Evolutionary conservation across 768 basidiomycete species (phyloP).

Genomic region (Cubamyces lactineus): DNA sequence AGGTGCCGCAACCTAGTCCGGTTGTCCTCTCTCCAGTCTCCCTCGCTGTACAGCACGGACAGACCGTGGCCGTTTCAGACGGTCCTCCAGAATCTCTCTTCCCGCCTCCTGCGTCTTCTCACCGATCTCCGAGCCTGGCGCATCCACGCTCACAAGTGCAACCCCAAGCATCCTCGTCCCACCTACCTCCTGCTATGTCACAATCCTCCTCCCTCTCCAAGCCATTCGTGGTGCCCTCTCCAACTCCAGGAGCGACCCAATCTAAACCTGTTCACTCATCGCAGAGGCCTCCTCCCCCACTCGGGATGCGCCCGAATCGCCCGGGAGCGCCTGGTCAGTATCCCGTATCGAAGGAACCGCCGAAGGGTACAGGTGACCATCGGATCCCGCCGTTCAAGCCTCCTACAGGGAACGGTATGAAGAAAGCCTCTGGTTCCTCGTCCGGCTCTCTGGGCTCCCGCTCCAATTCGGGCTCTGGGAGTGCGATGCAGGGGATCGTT

Average conservation of each 20-base stretch:
- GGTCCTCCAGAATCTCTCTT: neutral
- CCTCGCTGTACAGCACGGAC: neutral
- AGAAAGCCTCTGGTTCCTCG: neutral
- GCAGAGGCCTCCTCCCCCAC: neutral
- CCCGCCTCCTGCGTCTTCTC: neutral
- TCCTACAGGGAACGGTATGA: neutral
- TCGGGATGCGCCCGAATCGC: slow-evolving; percentile 7
- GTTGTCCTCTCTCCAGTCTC: slow-evolving; percentile 5
- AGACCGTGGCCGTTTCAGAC: no score
- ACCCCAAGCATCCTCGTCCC: neutral
- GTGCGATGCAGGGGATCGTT: neutral
- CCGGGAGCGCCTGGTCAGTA: neutral
- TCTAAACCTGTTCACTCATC: neutral
- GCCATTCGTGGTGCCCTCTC: slow-evolving; percentile 8
- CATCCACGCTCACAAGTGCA: neutral
- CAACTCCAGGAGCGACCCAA: neutral
- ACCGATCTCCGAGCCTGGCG: neutral
- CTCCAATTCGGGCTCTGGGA: neutral
- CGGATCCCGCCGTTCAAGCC: slow-evolving; percentile 8
- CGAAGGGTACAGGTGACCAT: neutral
- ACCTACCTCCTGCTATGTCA: neutral
- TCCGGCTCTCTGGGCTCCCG: no score
- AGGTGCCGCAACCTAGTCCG: neutral
- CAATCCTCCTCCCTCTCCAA: slow-evolving; percentile 6
- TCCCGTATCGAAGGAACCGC: neutral